These are phyloP conservation scores for Cutaneotrichosporon cyanovorans DNA, from an alignment of 1,284 basidiomycete genomes.

Conservation along the genomic window DNA sequence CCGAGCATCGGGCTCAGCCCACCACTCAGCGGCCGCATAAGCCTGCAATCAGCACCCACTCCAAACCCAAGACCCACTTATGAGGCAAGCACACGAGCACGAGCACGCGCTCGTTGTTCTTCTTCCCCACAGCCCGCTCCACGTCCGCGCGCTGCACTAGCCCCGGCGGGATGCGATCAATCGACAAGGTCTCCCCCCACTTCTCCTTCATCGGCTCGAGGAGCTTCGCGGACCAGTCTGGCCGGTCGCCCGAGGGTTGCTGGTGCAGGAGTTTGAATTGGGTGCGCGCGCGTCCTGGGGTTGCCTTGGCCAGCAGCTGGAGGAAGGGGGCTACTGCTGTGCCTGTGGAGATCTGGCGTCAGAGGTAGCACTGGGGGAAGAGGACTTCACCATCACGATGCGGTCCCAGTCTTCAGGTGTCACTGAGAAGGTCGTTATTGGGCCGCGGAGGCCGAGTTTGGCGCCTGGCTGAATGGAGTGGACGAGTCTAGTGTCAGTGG, in stretches of 20 bases:
- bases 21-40: slow-evolving; percentile 38
- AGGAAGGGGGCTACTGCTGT: slow-evolving; percentile 45
- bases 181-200: slow-evolving; percentile 16
- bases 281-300: slow-evolving; percentile 5
- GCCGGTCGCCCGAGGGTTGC: slow-evolving; percentile 5
- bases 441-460: slow-evolving; percentile 37
- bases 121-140: background rate
- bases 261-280: slow-evolving; percentile 28
- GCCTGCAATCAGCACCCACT: slow-evolving; percentile 13
- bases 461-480: slow-evolving; percentile 33
- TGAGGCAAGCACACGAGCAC: slow-evolving; percentile 40
- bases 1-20: slow-evolving; percentile 29
- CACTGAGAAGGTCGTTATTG: slow-evolving; percentile 36
- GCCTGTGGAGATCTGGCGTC: slow-evolving; percentile 39
- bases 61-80: slow-evolving; percentile 18
- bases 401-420: slow-evolving; percentile 29
- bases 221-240: slow-evolving; percentile 13
- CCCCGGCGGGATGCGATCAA: slow-evolving; percentile 15
- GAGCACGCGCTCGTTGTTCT: slow-evolving; percentile 16
- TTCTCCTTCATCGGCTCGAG: slow-evolving; percentile 19
- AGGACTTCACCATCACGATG: slow-evolving; percentile 35
- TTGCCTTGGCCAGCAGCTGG: slow-evolving; percentile 37
- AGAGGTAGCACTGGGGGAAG: background rate
- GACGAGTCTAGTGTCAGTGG: slow-evolving; percentile 24
- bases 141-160: slow-evolving; percentile 4